Base-by-base conservation (phyloP, 2,329 filamentous ascomycete genomes). In the Microcera coccophila region DNA sequence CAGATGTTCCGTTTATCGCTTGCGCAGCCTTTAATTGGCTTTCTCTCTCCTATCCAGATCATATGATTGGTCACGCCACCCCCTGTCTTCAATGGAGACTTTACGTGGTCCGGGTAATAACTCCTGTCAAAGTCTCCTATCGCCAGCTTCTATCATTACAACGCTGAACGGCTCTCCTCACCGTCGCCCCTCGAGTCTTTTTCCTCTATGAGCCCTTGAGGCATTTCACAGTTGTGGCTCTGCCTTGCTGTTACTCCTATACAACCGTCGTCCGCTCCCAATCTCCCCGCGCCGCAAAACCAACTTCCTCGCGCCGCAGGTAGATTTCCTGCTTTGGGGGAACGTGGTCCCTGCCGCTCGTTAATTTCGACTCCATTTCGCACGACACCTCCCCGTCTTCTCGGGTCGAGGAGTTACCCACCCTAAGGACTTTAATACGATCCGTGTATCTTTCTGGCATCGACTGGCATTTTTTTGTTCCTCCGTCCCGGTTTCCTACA, bases 321-420 rank as follows among this genome's bases (percentile, higher is more conserved):
- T 40, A 47, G 52, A 44, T 50, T 41, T 45, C 47, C 43, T 46
- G 43, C 38, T 48, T 51, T 41, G 38, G 54, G 49, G 51, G 55
- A 58, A 55, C 46, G 53, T 57, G 55, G 55, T 58, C 55, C 53
- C 49, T 58, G 55, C 38, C 49, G 53, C 44, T 58, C 55, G 45
- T 58, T 58, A 55, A 56, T 51, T 56, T 42, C 39, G 45, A 39
- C 42, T 39, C 43, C 41, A 42, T 42, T 18, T 21, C 16, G 26
- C 29, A 21, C 19, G 24, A 17, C 28, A 14, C 26, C 33, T n/a
- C 33, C 15, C 20, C 15, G 11, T 14, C 17, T 17, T 17, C 20
- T 18, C 33, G n/a, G 20, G 16, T 35, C 16, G 33, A 35, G 17
- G 29, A 7, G 7, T 32, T 32, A 12, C 22, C 7, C 22, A 26